phyloP scores from a whole-genome alignment of 1,139 yeast genomes.

The Yamadazyma epiphylla region DNA sequence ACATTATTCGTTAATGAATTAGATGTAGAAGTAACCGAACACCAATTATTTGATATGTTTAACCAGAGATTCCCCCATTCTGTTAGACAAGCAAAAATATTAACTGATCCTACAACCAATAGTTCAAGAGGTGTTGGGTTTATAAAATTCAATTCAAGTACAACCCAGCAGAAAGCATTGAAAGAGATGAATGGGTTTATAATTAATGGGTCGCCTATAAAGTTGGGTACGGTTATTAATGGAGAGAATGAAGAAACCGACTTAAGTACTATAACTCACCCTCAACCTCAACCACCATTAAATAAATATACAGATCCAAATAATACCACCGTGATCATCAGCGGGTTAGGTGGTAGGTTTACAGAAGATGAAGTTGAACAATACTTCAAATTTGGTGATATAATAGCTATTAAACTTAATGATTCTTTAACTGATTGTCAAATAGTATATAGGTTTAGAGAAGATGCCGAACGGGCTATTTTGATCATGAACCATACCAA shows the following conservation, averaged over 20 bases:
- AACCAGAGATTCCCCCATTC: slow-evolving; percentile 64
- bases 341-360: slow-evolving; percentile 26
- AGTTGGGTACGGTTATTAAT: slow-evolving; percentile 41
- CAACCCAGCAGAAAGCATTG: slow-evolving; percentile 73
- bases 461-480: slow-evolving; percentile 36
- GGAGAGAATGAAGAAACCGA: slow-evolving; percentile 5
- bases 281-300: slow-evolving; percentile 34
- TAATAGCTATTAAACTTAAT: slow-evolving; percentile 21
- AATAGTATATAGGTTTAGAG: slow-evolving; percentile 26
- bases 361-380: slow-evolving; percentile 27
- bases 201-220: slow-evolving; percentile 70
- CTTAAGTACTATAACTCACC: slow-evolving; percentile 12
- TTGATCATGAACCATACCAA: slow-evolving; percentile 27
- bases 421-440: slow-evolving; percentile 19
- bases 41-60: slow-evolving; percentile 62
- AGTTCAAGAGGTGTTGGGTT: slow-evolving; percentile 87
- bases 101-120: slow-evolving; percentile 76
- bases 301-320: slow-evolving; percentile 32
- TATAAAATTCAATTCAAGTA: slow-evolving; percentile 71
- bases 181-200: slow-evolving; percentile 79
- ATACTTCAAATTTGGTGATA: slow-evolving; percentile 36
- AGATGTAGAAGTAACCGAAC: slow-evolving; percentile 72
- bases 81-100: slow-evolving; percentile 80
- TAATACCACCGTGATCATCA: slow-evolving; percentile 29
- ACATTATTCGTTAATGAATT: slow-evolving; percentile 88